Evolutionary conservation across 192 early-diverging fungal genomes (phyloP).

Genomic region (Linnemannia zychae): DNA sequence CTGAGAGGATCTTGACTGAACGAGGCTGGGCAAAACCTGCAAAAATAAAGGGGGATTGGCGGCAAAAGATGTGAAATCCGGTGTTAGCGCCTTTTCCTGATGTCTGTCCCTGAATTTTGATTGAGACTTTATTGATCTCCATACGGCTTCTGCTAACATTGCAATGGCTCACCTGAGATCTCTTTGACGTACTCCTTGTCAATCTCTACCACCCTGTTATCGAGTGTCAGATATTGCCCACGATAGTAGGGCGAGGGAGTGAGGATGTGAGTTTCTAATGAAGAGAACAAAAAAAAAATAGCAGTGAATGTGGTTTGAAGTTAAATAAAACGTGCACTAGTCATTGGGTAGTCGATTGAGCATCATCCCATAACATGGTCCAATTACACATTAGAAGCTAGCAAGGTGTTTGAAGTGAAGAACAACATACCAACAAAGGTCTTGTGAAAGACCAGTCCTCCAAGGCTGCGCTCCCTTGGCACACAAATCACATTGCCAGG

Average conservation of each 20-base stretch:
- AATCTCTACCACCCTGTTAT: constrained; percentile 63
- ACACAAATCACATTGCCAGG: constrained; percentile 62
- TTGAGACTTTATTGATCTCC: not conserved
- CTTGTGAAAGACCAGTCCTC: constrained; percentile 59
- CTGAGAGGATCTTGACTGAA: constrained; percentile 60
- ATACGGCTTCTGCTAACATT: not conserved
- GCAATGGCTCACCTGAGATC: constrained; percentile 60
- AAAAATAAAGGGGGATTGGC: not conserved
- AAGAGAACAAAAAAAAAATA: not conserved
- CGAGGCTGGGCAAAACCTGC: constrained; percentile 60
- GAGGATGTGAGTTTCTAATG: constrained; percentile 66
- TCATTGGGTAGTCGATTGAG: not conserved
- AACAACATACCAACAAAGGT: constrained; percentile 59
- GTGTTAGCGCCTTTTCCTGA: not conserved
- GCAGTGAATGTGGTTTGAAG: not conserved
- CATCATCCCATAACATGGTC: not conserved
- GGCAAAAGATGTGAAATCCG: not conserved
- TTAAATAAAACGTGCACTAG: constrained; percentile 3
- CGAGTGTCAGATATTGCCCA: constrained; percentile 63
- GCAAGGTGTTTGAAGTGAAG: not conserved
- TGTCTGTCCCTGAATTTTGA: not conserved
- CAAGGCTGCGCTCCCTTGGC: constrained; percentile 59
- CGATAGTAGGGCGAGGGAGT: constrained; percentile 67
- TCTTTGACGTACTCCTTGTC: constrained; percentile 59
- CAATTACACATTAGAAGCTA: not conserved